Base-by-base conservation (phyloP, 805 yeast genomes). In the Deakozyma indianensis region DNA sequence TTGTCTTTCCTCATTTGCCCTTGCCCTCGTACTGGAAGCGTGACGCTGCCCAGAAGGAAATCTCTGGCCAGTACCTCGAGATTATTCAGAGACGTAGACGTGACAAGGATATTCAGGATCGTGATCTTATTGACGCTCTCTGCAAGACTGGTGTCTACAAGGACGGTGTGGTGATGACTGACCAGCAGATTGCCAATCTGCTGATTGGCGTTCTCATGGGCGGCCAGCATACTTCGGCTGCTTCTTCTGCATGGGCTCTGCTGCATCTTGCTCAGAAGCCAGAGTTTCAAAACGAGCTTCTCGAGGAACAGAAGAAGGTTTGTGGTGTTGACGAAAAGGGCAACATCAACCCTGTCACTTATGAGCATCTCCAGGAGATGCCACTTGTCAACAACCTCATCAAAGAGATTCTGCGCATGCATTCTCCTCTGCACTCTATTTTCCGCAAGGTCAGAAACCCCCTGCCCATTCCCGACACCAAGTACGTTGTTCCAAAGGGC, bases 191-290 rank as follows among this genome's bases (percentile, higher is more conserved):
- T 59, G 92, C 97, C 43, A 83, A 88, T 65, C 71, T 92, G 63
- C 70, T 87, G 63, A 90, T 92, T 64, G 98, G 97, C 64, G 82
- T 92, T 46, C 72, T 92, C 50, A 92, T 92, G 98, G 98, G 98
- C 57, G 98, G 98, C 51, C 98, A 92, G 70, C 98, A 92, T 65
- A 92, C 98, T 23, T 83, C 95, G 51, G 92, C 97, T 41, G 75
- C 97, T 22, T 92, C 98, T 21, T 83, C 95, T 35, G 83, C 96
- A 16, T 92, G 98, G 98, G 78, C 79, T 58, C 69, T 92, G 59
- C 73, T 92, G 52, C 97, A 92, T 61, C 72, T 92, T 50, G 96
- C 87, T 53, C 94, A 82, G 56, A 71, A 77, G 57, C 94, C 94
- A 41, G 82, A 83, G 35, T 67, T 90, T 50, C 96, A 86, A 68